These are phyloP conservation scores for Zhuliangozyma parablackwelliae DNA, from an alignment of 1,139 yeast genomes.

Conservation along the genomic window DNA sequence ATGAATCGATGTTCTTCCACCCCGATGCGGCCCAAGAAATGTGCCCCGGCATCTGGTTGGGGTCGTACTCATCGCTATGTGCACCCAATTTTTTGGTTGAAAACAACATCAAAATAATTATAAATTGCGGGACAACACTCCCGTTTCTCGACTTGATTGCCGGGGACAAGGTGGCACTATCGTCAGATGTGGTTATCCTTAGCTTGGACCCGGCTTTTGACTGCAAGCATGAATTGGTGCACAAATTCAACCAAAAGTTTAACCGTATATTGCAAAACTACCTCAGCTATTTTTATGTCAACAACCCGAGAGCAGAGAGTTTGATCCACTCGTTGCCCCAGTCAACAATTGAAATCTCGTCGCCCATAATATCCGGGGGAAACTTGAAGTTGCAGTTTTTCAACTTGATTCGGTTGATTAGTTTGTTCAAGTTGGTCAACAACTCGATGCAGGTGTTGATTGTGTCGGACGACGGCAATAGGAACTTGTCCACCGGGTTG, in stretches of 20 bases:
- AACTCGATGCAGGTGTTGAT: conserved; percentile 31
- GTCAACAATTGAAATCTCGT: conserved; percentile 21
- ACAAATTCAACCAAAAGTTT: conserved; percentile 24
- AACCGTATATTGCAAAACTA: conserved; percentile 38
- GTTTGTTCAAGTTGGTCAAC: conserved; percentile 33
- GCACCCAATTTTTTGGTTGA: conserved; percentile 15
- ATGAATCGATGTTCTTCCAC: conserved; percentile 11
- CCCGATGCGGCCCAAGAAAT: conserved; percentile 19
- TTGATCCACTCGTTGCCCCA: conserved; percentile 31
- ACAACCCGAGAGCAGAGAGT: conserved; percentile 25
- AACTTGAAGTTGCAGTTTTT: conserved; percentile 36
- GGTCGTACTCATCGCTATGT: conserved; percentile 18
- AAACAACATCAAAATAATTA: conserved; percentile 33
- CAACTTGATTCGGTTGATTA: conserved; percentile 34
- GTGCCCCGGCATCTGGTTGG: conserved; percentile 31
- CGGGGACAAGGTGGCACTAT: conserved; percentile 20
- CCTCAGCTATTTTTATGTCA: conserved; percentile 32
- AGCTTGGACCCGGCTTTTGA: conserved; percentile 37
- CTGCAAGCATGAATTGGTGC: conserved; percentile 15
- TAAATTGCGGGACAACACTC: conserved; percentile 38
- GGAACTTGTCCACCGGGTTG: conserved; percentile 30
- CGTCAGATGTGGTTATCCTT: conserved; percentile 37
- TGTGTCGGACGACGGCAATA: conserved; percentile 29
- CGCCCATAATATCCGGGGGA: conserved; percentile 37
- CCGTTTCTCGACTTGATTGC: conserved; percentile 22